These are phyloP conservation scores for Boletus tomentosulus DNA, from an alignment of 768 basidiomycete species.

Conservation along the genomic window DNA sequence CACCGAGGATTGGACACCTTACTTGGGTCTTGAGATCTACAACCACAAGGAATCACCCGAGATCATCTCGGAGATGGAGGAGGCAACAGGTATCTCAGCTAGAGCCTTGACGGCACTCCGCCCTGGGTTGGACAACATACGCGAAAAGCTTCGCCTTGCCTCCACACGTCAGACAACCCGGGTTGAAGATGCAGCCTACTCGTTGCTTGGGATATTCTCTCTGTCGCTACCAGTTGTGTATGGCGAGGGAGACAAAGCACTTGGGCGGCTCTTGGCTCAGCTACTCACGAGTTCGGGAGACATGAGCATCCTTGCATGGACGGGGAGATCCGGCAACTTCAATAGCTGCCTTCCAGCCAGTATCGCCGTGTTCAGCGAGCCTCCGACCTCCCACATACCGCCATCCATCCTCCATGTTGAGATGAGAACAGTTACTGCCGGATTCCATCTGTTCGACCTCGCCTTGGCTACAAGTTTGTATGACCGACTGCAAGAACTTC, in stretches of 20 bases:
- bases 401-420: neutral
- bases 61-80: no score
- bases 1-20: no score
- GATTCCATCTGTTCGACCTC: neutral
- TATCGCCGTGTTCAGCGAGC: neutral
- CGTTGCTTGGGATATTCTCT: no score
- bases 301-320: neutral
- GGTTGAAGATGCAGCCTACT: no score
- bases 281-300: neutral
- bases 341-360: neutral
- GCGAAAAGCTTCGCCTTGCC: no score
- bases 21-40: no score
- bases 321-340: neutral
- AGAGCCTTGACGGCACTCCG: no score
- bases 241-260: neutral
- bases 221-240: neutral
- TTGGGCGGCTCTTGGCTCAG: neutral
- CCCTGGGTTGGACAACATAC: no score
- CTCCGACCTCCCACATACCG: neutral
- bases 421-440: neutral
- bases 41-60: no score
- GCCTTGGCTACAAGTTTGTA: neutral
- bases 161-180: no score
- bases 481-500: neutral
- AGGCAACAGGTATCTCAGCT: no score